Percentiles rank a stretch among this genome's conserved stretches.
phyloP scores from a whole-genome alignment of 106 monocot genomes.

The Phalaenopsis equestris region DNA sequence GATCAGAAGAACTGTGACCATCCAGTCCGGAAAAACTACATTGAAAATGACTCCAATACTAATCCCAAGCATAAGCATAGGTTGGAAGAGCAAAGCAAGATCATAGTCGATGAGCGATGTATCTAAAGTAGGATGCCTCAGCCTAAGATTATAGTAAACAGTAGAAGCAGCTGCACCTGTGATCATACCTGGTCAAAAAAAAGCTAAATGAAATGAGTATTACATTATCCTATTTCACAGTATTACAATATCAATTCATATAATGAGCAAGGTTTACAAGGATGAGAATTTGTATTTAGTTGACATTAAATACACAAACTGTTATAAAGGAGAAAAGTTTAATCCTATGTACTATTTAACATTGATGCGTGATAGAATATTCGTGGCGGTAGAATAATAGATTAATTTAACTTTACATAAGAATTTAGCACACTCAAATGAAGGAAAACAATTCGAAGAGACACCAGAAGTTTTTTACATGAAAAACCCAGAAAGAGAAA shows the following conservation, averaged over 20 bases:
- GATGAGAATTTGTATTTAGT: background rate
- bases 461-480: no score
- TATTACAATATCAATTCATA: background rate
- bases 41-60: slow-evolving; percentile 82
- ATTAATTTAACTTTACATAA: no score
- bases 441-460: no score
- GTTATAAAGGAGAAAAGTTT: background rate
- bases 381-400: no score
- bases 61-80: slow-evolving; percentile 79
- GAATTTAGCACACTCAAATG: no score
- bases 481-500: no score
- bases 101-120: slow-evolving; percentile 68
- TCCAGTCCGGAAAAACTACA: slow-evolving; percentile 80
- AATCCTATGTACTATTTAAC: no score
- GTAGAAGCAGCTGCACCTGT: slow-evolving; percentile 68
- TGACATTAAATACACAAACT: background rate
- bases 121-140: slow-evolving; percentile 72
- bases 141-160: slow-evolving; percentile 69
- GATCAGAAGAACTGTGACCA: slow-evolving; percentile 73
- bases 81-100: slow-evolving; percentile 63
- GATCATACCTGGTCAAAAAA: slow-evolving; percentile 52
- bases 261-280: background rate
- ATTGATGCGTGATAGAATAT: no score
- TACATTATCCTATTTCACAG: background rate
- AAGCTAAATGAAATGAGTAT: background rate